A percentile compares a stretch with the other conserved stretches of the same genome.
Evolutionary conservation across 305 asterid genomes (phyloP).

Genomic region (Plantago coronopus): DNA sequence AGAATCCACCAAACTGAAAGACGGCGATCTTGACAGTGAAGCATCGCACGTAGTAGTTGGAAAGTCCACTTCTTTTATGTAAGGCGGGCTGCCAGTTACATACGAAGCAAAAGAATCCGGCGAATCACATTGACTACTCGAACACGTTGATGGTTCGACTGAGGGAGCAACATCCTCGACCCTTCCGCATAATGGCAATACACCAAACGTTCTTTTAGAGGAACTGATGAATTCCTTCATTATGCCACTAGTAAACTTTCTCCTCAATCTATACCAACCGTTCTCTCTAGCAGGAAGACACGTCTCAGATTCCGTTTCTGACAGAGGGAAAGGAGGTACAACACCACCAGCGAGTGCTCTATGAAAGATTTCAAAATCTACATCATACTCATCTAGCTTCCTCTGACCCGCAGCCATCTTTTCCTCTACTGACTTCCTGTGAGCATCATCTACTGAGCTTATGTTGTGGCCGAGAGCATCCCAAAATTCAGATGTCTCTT

Average conservation of each 20-base stretch:
- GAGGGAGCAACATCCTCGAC: constrained; percentile 23
- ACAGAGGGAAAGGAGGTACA: constrained; percentile 67
- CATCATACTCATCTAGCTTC: constrained; percentile 57
- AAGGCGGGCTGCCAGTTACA: constrained; percentile 39
- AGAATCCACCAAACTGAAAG: constrained; percentile 56
- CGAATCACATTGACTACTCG: constrained; percentile 36
- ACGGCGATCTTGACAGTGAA: constrained; percentile 41
- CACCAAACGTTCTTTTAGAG: constrained; percentile 35
- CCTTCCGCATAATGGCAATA: constrained; percentile 13
- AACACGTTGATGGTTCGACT: constrained; percentile 26
- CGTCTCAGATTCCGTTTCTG: constrained; percentile 58
- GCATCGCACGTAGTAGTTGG: constrained; percentile 27
- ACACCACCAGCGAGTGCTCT: constrained; percentile 76
- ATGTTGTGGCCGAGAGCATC: constrained; percentile 44
- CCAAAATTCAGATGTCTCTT: constrained; percentile 76
- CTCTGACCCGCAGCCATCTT: constrained; percentile 14
- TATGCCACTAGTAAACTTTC: constrained; percentile 40
- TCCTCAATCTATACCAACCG: constrained; percentile 73
- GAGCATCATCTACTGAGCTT: constrained; percentile 23
- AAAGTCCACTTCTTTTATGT: constrained; percentile 25
- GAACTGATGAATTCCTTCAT: constrained; percentile 49
- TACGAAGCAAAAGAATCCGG: constrained; percentile 49
- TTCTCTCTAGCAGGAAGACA: constrained; percentile 69
- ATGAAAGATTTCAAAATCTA: constrained; percentile 72
- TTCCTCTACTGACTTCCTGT: constrained; percentile 31